Conservation (phyloP, 768 basidiomycete species). For the Flagelloscypha sp. region DNA sequence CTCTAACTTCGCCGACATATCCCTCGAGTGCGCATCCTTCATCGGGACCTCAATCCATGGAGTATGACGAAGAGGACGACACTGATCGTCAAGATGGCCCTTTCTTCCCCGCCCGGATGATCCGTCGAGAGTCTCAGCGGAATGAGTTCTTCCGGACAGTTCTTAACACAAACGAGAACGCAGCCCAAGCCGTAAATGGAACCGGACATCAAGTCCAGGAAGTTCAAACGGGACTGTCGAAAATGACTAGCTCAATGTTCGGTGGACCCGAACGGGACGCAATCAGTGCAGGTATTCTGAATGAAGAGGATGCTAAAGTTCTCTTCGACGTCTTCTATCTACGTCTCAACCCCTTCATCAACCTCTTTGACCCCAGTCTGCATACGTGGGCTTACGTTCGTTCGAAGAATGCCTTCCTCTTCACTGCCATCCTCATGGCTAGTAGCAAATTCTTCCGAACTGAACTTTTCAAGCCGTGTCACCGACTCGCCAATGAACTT, state of each 20-base stretch:
- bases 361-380: conserved; percentile 79
- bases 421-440: conserved; percentile 77
- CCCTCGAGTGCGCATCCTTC: conserved; percentile 28
- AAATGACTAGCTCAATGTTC: too few species aligned
- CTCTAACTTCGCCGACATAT: conserved; percentile 33
- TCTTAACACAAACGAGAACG: conserved; percentile 59
- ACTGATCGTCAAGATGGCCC: conserved; percentile 52
- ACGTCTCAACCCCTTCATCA: conserved; percentile 84
- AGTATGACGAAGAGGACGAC: conserved; percentile 62
- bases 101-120: conserved; percentile 69
- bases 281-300: conserved; percentile 60
- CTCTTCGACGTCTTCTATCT: conserved; percentile 75
- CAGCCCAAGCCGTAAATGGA: too few species aligned
- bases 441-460: conserved; percentile 79
- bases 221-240: too few species aligned
- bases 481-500: conserved; percentile 64
- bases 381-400: conserved; percentile 80
- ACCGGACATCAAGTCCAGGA: too few species aligned
- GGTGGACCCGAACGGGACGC: too few species aligned
- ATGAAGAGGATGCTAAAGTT: conserved; percentile 59
- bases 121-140: conserved; percentile 59
- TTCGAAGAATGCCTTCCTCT: conserved; percentile 70
- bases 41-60: conserved; percentile 26
- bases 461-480: conserved; percentile 56
- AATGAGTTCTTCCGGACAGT: conserved; percentile 81